Evolutionary conservation across 139 green algal genomes (phyloP), one percentile per base, ranked within the genome.

Genomic region (Chloropicon primus): DNA sequence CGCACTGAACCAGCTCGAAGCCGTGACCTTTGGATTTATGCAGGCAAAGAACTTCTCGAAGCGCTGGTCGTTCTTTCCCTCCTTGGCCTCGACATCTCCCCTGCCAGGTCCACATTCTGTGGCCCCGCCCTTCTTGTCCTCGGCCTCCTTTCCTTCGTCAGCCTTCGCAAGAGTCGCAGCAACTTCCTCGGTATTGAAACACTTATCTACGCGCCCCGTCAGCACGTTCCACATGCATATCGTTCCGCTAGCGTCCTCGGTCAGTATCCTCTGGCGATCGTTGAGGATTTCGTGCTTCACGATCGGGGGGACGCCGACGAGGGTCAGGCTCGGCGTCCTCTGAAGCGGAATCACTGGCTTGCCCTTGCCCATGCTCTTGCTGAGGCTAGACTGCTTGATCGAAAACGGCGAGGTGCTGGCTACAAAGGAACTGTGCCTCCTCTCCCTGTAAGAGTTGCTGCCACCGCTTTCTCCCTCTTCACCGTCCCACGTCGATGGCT

Each of bases 221-320:
- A 89, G 88, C 22, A 96, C 82, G 74, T 96, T 88, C 87, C 88
- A 93, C 53, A 93, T 78, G 53, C 78, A 78, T 54, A 95, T 86
- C 1, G 75, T 26, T 23, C 89, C 90, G 0, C 80, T 28, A 0
- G 74, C 73, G 74, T 95, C 89, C 72, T 86, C 81, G 0, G 72
- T 2, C 73, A 54, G 54, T 21, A 41, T 74, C 73, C 17, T 53
- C 5, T 88, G 86, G 53, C 86, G 78, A 76, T 94, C 81, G 3
- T 80, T 89, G 21, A 93, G 80, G 24, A 89, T 77, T 1, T 76
- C 78, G 29, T 85, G 81, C 71, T 71, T 76, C 28, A 83, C 80
- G 54, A 85, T 81, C 24, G 26, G 73, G 21, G 81, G 53, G 3
- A 3, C 74, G 26, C 81, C 81, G 3, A 10, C 24, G 54, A 85